Base-by-base conservation (phyloP, 2,329 filamentous ascomycete species). In the Ophiosphaerella korrae region DNA sequence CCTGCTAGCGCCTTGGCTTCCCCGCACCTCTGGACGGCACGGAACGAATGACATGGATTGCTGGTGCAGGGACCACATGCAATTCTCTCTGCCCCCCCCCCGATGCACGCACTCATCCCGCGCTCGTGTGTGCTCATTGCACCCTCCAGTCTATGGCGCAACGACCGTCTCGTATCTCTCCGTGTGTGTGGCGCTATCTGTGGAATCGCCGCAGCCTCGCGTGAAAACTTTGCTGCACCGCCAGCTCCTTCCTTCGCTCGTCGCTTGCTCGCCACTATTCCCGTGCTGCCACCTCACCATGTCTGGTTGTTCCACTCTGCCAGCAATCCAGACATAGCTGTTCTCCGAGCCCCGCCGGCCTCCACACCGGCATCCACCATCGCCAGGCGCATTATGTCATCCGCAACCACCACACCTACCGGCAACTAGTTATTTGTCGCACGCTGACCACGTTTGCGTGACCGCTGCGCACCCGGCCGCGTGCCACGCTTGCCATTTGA, bases 21-120 rank as follows among this genome's bases (percentile, higher is more conserved):
- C 57, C 57, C 59, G 56, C 55, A 58, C 55, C 49, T 46, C 35
- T 55, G 52, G 52, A 54, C 59, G 59, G 63, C 53, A 57, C 53
- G 58, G 45, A 47, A 52, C 49, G 45, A 48, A 33, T 53, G 47
- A 48, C 55, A 54, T 53, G 58, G 58, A 42, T 41, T 29, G 34
- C 29, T 14, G 13, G 39, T 42, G 56, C 52, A 58, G 48, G 54
- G 50, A 26, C 40, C 51, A 53, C 26, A 29, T 29, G 26, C 26
- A 29, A 29, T 29, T 29, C 53, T 47, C 50, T 16, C 45, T 42
- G 37, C 41, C 39, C 37, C 48, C 32, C 41, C 39, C 48, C 36
- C 31, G 41, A 45, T 50, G 58, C 52, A 50, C 45, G 53, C 48
- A 60, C 45, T 21, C 41, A 51, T 55, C 55, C 56, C 60, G 58